These are phyloP conservation scores for Lyophyllum semitale DNA, from an alignment of 768 basidiomycete genomes.

Conservation along the genomic window DNA sequence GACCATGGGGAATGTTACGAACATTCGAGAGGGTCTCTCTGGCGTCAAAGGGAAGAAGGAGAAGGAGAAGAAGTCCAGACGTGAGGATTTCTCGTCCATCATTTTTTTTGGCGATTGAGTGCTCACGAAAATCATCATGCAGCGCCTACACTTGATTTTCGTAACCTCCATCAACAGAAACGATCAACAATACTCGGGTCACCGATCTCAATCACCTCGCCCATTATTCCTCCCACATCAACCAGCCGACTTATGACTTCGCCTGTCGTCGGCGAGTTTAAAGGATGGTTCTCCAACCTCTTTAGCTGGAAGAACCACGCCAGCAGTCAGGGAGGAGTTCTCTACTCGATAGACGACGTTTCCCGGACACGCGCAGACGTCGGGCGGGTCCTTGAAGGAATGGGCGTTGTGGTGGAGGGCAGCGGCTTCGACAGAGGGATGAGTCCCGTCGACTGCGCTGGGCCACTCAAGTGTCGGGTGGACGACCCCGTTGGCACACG, in stretches of 20 bases:
- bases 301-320: conserved; percentile 85
- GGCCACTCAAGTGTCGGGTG: conserved; percentile 46
- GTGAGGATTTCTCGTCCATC: conserved; percentile 40
- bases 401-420: conserved; percentile 58
- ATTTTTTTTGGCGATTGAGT: conserved; percentile 2
- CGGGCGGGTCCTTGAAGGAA: conserved; percentile 59
- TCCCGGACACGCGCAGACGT: conserved; percentile 66
- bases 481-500: conserved; percentile 48
- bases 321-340: conserved; percentile 35
- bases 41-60: conserved; percentile 40
- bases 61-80: conserved; percentile 50
- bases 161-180: conserved; percentile 45
- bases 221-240: conserved; percentile 34
- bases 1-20: conserved; percentile 54
- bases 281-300: conserved; percentile 93
- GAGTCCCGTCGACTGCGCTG: conserved; percentile 24
- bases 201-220: conserved; percentile 45
- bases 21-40: conserved; percentile 25
- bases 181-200: conserved; percentile 50
- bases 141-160: conserved; percentile 63
- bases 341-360: conserved; percentile 60
- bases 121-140: conserved; percentile 7
- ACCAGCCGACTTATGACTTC: conserved; percentile 48
- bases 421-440: conserved; percentile 27
- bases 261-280: conserved; percentile 81